Evolutionary conservation across 345 rosid genomes (phyloP).

Genomic region (Lepidium sativum): DNA sequence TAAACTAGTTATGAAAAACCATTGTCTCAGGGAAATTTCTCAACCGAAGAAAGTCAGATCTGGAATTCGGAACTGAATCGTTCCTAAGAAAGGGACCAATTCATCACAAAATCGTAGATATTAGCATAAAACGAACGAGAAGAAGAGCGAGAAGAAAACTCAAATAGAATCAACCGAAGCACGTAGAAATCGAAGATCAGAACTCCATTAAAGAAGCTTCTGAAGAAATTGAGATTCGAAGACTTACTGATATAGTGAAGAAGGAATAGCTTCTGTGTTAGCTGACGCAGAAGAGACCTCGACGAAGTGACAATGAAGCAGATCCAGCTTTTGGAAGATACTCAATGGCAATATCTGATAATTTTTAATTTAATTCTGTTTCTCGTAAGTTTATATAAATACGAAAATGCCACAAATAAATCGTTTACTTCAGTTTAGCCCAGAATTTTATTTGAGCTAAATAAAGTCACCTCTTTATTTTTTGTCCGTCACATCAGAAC

Average conservation of each 20-base stretch:
- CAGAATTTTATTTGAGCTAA: neutral
- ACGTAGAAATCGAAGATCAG: neutral
- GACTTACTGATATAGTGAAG: conserved; percentile 1
- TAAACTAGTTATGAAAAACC: neutral
- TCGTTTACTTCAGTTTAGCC: neutral
- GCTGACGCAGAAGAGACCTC: conserved; percentile 9
- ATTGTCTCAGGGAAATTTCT: no score
- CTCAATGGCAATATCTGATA: neutral
- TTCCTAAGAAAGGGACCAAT: no score
- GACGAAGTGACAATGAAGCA: neutral
- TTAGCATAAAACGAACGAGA: neutral
- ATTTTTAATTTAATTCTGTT: no score
- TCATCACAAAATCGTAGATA: neutral
- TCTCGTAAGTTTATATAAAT: neutral
- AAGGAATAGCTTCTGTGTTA: neutral
- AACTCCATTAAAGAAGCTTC: neutral
- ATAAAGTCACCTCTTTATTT: neutral
- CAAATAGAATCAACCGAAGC: neutral
- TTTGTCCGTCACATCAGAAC: neutral
- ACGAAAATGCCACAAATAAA: neutral
- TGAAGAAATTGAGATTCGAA: neutral
- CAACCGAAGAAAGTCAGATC: neutral
- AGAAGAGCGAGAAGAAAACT: neutral
- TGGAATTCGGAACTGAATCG: neutral
- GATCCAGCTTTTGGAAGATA: neutral